A percentile compares a stretch with the other conserved stretches of the same genome.
These are phyloP conservation scores for Zygosaccharomyces sapae DNA, from an alignment of 1,139 yeast genomes.

Conservation along the genomic window DNA sequence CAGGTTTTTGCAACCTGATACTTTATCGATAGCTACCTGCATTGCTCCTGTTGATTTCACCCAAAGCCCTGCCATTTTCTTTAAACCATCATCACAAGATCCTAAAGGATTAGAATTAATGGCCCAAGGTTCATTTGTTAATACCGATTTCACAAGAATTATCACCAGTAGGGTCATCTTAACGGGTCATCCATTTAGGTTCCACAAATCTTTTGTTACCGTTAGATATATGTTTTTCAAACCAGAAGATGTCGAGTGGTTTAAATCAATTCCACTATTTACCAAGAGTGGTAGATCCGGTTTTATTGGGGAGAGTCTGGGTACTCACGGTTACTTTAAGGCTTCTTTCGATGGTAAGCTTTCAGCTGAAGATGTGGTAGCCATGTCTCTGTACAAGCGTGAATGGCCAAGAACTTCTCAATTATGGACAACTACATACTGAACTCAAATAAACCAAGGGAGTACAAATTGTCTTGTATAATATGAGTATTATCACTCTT, in stretches of 20 bases:
- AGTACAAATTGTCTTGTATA: too few species aligned
- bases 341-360: constrained; percentile 91
- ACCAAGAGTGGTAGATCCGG: constrained; percentile 93
- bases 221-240: constrained; percentile 97
- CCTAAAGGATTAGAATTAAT: constrained; percentile 58
- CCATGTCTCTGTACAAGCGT: constrained; percentile 90
- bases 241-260: constrained; percentile 82
- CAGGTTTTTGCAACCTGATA: constrained; percentile 78
- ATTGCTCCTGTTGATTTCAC: constrained; percentile 87
- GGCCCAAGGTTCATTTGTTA: constrained; percentile 87
- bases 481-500: too few species aligned
- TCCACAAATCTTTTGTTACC: constrained; percentile 88
- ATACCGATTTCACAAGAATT: constrained; percentile 79
- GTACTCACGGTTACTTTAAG: constrained; percentile 97
- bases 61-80: constrained; percentile 74
- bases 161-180: constrained; percentile 83
- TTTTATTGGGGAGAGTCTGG: constrained; percentile 87
- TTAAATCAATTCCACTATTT: constrained; percentile 86
- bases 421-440: constrained; percentile 7
- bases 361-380: constrained; percentile 88
- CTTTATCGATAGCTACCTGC: constrained; percentile 72
- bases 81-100: constrained; percentile 44
- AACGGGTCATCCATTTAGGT: constrained; percentile 94
- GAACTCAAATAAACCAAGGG: too few species aligned
- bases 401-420: constrained; percentile 68